Percentiles rank a stretch among this genome's conserved stretches.
These are phyloP conservation scores for Pholiota microspora DNA, from an alignment of 768 basidiomycete genomes.

Conservation along the genomic window DNA sequence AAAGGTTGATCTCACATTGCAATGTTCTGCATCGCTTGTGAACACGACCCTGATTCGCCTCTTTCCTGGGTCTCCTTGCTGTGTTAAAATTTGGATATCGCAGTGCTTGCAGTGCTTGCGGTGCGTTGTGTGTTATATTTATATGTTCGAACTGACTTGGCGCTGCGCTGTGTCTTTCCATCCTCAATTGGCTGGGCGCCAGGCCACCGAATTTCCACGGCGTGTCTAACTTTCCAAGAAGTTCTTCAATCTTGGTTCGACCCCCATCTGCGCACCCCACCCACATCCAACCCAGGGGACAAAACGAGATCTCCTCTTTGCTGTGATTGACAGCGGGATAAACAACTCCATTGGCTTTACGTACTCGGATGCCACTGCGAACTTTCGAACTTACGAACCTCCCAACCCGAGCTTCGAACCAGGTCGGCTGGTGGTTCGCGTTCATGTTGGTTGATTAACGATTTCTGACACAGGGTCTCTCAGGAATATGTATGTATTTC, in stretches of 20 bases:
- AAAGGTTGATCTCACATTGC: no score
- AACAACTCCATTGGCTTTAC: slow-evolving; percentile 7
- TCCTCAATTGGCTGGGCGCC: background rate
- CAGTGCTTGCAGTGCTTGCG: no score
- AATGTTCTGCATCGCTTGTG: background rate
- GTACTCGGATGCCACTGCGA: slow-evolving; percentile 7
- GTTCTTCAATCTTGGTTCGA: no score
- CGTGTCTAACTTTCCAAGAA: background rate
- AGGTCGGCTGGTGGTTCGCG: background rate
- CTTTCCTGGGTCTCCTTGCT: no score
- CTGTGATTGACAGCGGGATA: slow-evolving; percentile 9
- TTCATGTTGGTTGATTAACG: slow-evolving; percentile 8
- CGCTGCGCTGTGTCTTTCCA: background rate
- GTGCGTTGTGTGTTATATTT: no score
- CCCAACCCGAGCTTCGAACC: background rate
- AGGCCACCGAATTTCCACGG: background rate
- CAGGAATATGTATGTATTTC: slow-evolving; percentile 4
- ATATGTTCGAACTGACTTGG: no score
- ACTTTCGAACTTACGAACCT: slow-evolving; percentile 4
- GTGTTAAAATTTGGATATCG: no score
- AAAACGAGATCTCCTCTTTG: background rate
- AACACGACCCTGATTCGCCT: background rate
- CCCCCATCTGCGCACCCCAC: background rate
- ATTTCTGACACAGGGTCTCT: background rate
- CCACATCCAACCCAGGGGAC: slow-evolving; percentile 2